Conservation (phyloP, 1,284 basidiomycete species). For the Phaffia rhodozyma region DNA sequence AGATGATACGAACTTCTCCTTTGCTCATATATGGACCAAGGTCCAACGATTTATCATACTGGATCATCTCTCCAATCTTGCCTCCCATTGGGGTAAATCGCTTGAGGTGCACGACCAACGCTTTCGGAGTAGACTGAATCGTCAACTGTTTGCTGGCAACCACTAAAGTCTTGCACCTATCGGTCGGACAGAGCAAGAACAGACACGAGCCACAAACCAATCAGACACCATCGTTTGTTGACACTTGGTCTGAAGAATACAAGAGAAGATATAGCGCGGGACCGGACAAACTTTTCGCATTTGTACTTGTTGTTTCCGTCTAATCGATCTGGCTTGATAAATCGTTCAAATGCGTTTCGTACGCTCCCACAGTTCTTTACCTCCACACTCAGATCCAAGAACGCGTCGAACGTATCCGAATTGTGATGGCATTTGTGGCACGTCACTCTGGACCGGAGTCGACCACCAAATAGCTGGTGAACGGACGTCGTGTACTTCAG, state of each 20-base stretch:
- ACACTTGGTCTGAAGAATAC: not conserved
- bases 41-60: constrained; percentile 66
- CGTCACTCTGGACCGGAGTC: constrained; percentile 81
- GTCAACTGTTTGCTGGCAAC: constrained; percentile 79
- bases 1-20: constrained; percentile 38
- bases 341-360: constrained; percentile 65
- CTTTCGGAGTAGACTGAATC: constrained; percentile 71
- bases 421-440: constrained; percentile 73
- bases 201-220: not conserved
- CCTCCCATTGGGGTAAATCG: constrained; percentile 81
- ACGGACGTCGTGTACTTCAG: constrained; percentile 86
- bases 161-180: constrained; percentile 76
- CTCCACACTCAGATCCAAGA: constrained; percentile 86
- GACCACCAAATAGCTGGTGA: constrained; percentile 86
- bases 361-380: constrained; percentile 55
- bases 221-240: not conserved
- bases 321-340: constrained; percentile 68
- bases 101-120: constrained; percentile 95
- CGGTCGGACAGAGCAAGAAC: constrained; percentile 21
- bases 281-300: constrained; percentile 71
- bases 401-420: constrained; percentile 93
- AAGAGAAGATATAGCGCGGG: constrained; percentile 8
- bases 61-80: constrained; percentile 66
- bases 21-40: constrained; percentile 76
- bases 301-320: constrained; percentile 93